Evolutionary conservation across 2,329 filamentous ascomycete genomes (phyloP).

Genomic region (Dryadomyces quercus-mongolicae): DNA sequence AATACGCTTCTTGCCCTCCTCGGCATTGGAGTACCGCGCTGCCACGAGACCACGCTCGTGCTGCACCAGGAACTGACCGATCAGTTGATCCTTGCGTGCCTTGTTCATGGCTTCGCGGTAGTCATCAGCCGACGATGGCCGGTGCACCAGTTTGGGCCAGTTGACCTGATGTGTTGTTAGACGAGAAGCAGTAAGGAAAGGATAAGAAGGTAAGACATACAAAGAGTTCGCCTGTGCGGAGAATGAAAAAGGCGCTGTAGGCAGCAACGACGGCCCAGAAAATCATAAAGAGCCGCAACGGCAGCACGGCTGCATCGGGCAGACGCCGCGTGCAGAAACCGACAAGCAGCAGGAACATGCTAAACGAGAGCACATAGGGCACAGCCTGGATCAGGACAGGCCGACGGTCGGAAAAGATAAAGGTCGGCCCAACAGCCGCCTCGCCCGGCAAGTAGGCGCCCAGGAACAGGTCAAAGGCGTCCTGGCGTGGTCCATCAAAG

Average conservation of each 20-base stretch:
- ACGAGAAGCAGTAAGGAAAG: too few relatives aligned
- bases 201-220: conserved; percentile 40
- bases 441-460: conserved; percentile 70
- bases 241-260: conserved; percentile 68
- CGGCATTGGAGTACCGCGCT: conserved; percentile 68
- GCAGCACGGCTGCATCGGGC: conserved; percentile 65
- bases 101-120: conserved; percentile 78
- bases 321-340: conserved; percentile 59
- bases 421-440: conserved; percentile 53
- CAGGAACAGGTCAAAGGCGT: conserved; percentile 89
- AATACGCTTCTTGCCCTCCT: conserved; percentile 98
- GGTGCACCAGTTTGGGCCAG: conserved; percentile 93
- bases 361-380: conserved; percentile 80
- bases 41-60: conserved; percentile 80
- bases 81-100: conserved; percentile 68
- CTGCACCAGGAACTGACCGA: conserved; percentile 60
- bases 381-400: conserved; percentile 87
- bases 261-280: conserved; percentile 60
- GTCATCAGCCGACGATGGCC: conserved; percentile 74
- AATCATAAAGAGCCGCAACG: conserved; percentile 69
- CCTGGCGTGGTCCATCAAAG: conserved; percentile 81
- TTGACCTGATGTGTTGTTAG: conserved; percentile 64
- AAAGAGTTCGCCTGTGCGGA: conserved; percentile 79
- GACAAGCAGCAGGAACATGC: conserved; percentile 70
- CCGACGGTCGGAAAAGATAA: conserved; percentile 73